Evolutionary conservation across 2,329 filamentous ascomycete species (phyloP).

Genomic region (Botrytis byssoidea): DNA sequence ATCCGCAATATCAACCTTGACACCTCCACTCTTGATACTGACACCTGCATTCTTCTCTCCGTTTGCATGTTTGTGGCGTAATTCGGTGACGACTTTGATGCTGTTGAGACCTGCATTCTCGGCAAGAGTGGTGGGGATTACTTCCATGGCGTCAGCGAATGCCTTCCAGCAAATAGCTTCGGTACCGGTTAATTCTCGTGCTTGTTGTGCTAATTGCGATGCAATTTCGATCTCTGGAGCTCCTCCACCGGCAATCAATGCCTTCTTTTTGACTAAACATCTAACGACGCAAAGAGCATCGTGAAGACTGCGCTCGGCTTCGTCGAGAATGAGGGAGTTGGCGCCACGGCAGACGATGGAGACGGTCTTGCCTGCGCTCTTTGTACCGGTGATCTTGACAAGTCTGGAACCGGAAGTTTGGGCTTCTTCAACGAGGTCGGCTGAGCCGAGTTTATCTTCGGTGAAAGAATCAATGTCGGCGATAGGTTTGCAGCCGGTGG

Average conservation of each 20-base stretch:
- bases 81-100: conserved; percentile 96
- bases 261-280: conserved; percentile 98
- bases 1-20: conserved; percentile 94
- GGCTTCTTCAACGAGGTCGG: conserved; percentile 91
- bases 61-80: conserved; percentile 90
- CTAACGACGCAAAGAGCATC: conserved; percentile 97
- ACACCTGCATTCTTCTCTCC: conserved; percentile 96
- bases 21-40: conserved; percentile 95
- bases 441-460: conserved; percentile 93
- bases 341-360: conserved; percentile 93
- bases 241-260: conserved; percentile 94
- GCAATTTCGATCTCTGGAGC: conserved; percentile 97
- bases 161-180: conserved; percentile 99
- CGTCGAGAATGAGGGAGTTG: conserved; percentile 91
- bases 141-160: conserved; percentile 95
- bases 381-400: conserved; percentile 92
- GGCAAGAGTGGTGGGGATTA: conserved; percentile 92
- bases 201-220: conserved; percentile 76
- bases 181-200: conserved; percentile 81
- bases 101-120: conserved; percentile 98
- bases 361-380: conserved; percentile 79
- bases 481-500: conserved; percentile 96
- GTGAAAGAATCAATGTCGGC: conserved; percentile 98
- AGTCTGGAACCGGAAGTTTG: conserved; percentile 85
- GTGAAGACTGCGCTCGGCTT: conserved; percentile 94